Base-by-base conservation (phyloP, 148 eudicot species). In the Heliosperma pusillum region DNA sequence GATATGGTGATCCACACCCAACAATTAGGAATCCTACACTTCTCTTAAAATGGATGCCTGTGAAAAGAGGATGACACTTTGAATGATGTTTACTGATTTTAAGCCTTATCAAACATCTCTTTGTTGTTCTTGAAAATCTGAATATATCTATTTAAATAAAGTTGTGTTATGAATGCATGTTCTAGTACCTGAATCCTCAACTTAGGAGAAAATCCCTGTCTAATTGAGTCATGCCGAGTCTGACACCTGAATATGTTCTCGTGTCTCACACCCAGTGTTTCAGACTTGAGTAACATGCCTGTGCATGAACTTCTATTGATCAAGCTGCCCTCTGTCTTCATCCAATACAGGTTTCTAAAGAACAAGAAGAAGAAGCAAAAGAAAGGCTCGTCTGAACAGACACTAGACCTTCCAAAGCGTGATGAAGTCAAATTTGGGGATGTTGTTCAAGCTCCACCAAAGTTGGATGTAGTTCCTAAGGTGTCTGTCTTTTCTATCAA, bases 371-470 rank as follows among this genome's bases (percentile, higher is more conserved):
- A 85, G 80, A 94, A 93, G 75, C 77, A 76, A 45, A 87, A 87
- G 78, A 86, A 77, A 70, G 76, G 69, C 71, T 72, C 69, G 53
- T n/a, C 80, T 66, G 89, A 85, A 10, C 85, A 88, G 33, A 78
- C 65, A 52, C 78, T 77, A 17, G 85, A 89, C 79, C 86, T 85
- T 74, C 93, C 86, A 50, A 83, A 87, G 56, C 86, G 59, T 24
- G 98, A 94, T 73, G 55, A 70, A n/a, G 83, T 94, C 27, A 91
- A 87, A 81, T 91, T 94, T 83, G 98, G 98, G 25, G 97, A 94
- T 21, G 84, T 91, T 19, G 97, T 88, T 56, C 36, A 86, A 84
- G 98, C 93, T 79, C 98, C 98, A 27, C 97, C 96, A 30, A 91
- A 91, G 80, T 77, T 91, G 85, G 78, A 81, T 57, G 66, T 87